A percentile compares a stretch with the other conserved stretches of the same genome.
Evolutionary conservation across 2,329 filamentous ascomycete genomes (phyloP).

Genomic region (Stachybotrys chartarum): DNA sequence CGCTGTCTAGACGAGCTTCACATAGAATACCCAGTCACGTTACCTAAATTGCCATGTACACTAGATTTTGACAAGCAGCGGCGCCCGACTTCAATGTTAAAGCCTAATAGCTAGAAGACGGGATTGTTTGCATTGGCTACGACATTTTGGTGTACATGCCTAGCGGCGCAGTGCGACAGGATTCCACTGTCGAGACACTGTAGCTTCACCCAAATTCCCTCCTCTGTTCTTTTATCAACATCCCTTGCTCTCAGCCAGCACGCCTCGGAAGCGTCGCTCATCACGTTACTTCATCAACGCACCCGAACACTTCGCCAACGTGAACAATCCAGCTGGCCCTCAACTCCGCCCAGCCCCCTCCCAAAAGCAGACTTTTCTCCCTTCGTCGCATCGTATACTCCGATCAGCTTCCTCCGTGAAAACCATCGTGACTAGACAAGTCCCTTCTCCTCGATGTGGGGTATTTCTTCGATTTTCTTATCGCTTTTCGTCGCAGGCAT

Average conservation of each 20-base stretch:
- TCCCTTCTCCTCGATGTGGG: background rate
- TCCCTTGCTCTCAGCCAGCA: background rate
- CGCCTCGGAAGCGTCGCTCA: background rate
- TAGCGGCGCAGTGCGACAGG: background rate
- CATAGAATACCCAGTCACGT: background rate
- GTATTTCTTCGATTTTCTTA: slow-evolving; percentile 1
- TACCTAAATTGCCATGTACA: background rate
- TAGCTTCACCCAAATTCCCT: background rate
- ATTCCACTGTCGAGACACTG: background rate
- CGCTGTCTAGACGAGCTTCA: background rate
- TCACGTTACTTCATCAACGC: background rate
- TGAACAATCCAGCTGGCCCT: background rate
- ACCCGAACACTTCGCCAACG: background rate
- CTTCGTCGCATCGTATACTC: background rate
- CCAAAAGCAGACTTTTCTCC: background rate
- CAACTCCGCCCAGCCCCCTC: background rate
- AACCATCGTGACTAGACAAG: background rate
- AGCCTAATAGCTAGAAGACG: background rate
- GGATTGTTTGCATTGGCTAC: background rate
- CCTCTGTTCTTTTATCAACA: background rate
- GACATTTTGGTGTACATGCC: background rate
- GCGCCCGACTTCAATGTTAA: background rate
- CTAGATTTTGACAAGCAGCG: background rate
- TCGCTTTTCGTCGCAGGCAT: background rate
- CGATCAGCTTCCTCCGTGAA: background rate